Percentiles rank a stretch among this genome's conserved stretches.
These are phyloP conservation scores for Gynostemma pentaphyllum DNA, from an alignment of 306 rosid species.

Conservation along the genomic window DNA sequence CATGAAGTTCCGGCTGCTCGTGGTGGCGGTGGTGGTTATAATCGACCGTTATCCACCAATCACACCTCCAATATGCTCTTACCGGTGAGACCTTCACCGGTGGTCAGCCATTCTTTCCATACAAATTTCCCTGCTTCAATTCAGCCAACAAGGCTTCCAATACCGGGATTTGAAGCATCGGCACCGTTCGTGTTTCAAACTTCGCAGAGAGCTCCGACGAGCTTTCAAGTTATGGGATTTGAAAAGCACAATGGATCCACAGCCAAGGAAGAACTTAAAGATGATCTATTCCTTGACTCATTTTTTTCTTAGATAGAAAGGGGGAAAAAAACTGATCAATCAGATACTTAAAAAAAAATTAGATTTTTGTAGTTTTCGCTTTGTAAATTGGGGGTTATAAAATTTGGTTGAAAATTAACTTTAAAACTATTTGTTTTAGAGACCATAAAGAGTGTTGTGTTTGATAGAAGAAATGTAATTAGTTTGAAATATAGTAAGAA, in stretches of 20 bases:
- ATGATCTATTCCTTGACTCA: slow-evolving; percentile 25
- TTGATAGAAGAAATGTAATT: too few species aligned
- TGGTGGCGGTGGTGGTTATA: slow-evolving; percentile 28
- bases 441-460: too few species aligned
- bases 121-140: slow-evolving; percentile 6
- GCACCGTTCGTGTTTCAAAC: slow-evolving; percentile 3
- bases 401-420: background rate
- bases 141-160: background rate
- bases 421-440: background rate
- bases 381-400: background rate
- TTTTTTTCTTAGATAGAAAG: slow-evolving; percentile 6
- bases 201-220: background rate
- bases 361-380: background rate
- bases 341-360: background rate
- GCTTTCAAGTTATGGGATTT: slow-evolving; percentile 13
- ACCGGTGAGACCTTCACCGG: slow-evolving; percentile 43
- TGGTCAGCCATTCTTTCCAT: slow-evolving; percentile 20
- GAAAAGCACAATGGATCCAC: slow-evolving; percentile 15
- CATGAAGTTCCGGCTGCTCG: slow-evolving; percentile 94
- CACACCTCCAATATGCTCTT: slow-evolving; percentile 4
- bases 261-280: slow-evolving; percentile 35
- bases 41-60: slow-evolving; percentile 22
- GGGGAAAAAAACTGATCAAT: background rate
- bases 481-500: too few species aligned
- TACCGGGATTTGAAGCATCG: background rate